Conservation (phyloP, 441 rosid genomes). For the Populus hybrid region DNA sequence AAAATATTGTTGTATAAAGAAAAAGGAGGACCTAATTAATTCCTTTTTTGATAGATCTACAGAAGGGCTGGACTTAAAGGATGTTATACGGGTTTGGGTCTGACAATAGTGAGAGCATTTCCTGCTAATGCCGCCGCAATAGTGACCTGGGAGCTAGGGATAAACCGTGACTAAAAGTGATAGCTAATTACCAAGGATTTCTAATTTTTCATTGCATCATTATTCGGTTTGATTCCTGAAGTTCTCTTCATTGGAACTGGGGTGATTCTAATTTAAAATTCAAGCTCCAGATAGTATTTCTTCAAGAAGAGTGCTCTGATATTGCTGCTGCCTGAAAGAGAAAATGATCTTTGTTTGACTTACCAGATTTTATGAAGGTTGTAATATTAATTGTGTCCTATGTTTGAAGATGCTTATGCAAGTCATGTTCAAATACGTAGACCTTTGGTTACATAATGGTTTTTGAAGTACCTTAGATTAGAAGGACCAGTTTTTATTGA, state of each 20-base stretch:
- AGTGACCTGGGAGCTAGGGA: slow-evolving; percentile 88
- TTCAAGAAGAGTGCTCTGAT: background rate
- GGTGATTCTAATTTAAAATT: background rate
- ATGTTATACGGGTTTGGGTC: slow-evolving; percentile 81
- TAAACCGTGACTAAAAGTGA: slow-evolving; percentile 38
- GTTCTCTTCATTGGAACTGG: too few species aligned
- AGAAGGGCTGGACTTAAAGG: slow-evolving; percentile 70
- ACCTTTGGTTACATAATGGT: background rate
- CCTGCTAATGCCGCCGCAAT: slow-evolving; percentile 97
- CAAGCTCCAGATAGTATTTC: background rate
- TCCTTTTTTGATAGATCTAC: slow-evolving; percentile 48
- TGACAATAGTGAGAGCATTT: slow-evolving; percentile 76
- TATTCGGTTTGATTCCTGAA: background rate
- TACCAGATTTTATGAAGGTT: background rate
- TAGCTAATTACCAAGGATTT: background rate
- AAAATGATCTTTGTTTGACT: background rate
- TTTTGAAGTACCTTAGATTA: background rate
- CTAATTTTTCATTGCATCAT: background rate
- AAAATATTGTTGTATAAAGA: background rate
- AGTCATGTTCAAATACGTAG: background rate
- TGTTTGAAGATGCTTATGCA: background rate
- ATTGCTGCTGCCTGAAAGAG: background rate
- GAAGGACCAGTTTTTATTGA: too few species aligned
- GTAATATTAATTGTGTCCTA: background rate
- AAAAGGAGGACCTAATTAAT: slow-evolving; percentile 4